These are phyloP conservation scores for Xylaria sp. DNA, from an alignment of 2,329 filamentous ascomycete genomes.

Conservation along the genomic window DNA sequence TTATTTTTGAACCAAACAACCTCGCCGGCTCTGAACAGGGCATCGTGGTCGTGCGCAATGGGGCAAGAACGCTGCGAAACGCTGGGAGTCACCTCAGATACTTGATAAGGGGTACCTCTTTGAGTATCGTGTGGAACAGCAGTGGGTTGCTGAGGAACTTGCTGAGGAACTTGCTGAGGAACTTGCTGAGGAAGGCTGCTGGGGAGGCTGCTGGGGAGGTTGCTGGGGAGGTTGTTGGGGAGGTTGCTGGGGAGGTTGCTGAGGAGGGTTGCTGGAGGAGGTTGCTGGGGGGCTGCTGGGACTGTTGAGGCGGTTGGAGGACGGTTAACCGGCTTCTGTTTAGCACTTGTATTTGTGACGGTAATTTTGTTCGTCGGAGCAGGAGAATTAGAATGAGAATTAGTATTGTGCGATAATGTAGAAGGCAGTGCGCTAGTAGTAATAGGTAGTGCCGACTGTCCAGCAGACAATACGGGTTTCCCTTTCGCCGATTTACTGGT, in stretches of 20 bases:
- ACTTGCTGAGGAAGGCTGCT: too few species aligned
- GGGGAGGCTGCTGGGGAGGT: too few species aligned
- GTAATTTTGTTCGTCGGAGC: background rate
- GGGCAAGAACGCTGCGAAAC: slow-evolving; percentile 5
- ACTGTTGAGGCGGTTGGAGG: background rate
- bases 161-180: too few species aligned
- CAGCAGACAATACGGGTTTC: slow-evolving; percentile 1
- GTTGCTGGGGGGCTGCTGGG: background rate
- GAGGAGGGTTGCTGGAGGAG: too few species aligned
- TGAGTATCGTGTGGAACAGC: slow-evolving; percentile 4
- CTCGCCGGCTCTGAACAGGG: slow-evolving; percentile 55
- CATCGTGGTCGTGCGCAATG: slow-evolving; percentile 29
- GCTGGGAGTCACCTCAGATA: background rate
- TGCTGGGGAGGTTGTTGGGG: too few species aligned
- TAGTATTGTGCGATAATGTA: background rate
- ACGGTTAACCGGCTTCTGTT: background rate
- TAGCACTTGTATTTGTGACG: background rate
- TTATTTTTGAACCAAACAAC: slow-evolving; percentile 57
- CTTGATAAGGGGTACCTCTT: background rate
- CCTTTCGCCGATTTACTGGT: slow-evolving; percentile 20
- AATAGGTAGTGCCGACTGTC: background rate
- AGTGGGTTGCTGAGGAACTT: background rate
- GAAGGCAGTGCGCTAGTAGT: background rate
- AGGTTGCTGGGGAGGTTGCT: too few species aligned
- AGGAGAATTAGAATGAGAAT: background rate